Evolutionary conservation across 257 asterid genomes (phyloP).

Genomic region (Henckelia pumila): DNA sequence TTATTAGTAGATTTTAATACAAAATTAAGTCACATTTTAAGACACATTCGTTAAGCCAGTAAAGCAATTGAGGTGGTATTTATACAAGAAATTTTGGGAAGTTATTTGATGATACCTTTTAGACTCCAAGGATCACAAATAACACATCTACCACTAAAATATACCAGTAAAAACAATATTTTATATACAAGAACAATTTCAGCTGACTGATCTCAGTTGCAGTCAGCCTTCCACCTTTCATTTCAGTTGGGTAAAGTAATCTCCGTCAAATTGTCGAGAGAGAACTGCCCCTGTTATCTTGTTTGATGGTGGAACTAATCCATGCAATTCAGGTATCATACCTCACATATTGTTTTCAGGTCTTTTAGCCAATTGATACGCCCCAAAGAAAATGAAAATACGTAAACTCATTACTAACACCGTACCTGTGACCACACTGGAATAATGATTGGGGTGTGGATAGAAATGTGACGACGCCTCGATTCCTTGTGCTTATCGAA

Average conservation of each 20-base stretch:
- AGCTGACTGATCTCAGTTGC: too few species aligned
- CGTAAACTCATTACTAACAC: not conserved
- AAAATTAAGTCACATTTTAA: too few species aligned
- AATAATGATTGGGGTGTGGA: slow-evolving; percentile 94
- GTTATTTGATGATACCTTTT: not conserved
- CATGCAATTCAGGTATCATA: not conserved
- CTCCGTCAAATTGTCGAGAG: too few species aligned
- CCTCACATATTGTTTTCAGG: not conserved
- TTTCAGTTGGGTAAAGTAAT: too few species aligned
- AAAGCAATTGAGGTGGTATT: not conserved
- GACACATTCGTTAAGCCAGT: not conserved
- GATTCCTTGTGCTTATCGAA: slow-evolving; percentile 99
- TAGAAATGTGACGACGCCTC: slow-evolving; percentile 86
- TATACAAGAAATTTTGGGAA: too few species aligned
- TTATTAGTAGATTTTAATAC: not conserved
- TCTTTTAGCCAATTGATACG: not conserved
- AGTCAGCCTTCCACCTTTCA: too few species aligned
- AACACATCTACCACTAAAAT: not conserved
- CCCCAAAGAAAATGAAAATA: not conserved
- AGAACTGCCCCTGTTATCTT: too few species aligned
- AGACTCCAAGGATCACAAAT: not conserved
- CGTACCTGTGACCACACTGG: slow-evolving; percentile 99
- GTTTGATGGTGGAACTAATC: not conserved
- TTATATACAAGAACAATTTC: not conserved
- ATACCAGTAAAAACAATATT: not conserved